phyloP scores from a whole-genome alignment of 2,329 filamentous ascomycete genomes.

The Xylariaceae sp. region DNA sequence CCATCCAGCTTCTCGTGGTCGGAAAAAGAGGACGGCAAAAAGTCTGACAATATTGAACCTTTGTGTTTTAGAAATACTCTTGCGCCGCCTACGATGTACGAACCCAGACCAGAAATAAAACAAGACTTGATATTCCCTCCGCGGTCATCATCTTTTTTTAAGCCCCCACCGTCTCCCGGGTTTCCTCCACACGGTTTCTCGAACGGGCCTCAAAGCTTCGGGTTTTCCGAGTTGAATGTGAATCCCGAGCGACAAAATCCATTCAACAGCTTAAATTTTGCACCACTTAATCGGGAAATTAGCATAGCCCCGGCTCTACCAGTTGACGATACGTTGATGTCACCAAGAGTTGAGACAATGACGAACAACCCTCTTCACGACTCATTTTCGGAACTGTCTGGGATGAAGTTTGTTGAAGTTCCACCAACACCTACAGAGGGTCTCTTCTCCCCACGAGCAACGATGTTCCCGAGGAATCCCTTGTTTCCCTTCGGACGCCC shows the following conservation, averaged over 20 bases:
- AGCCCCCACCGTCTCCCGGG: slow-evolving; percentile 46
- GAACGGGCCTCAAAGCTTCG: slow-evolving; percentile 46
- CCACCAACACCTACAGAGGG: slow-evolving; percentile 58
- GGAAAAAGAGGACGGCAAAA: slow-evolving; percentile 53
- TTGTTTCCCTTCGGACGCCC: slow-evolving; percentile 59
- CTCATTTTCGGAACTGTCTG: slow-evolving; percentile 49
- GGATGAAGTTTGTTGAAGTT: slow-evolving; percentile 59
- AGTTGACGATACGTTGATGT: slow-evolving; percentile 66
- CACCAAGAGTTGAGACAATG: slow-evolving; percentile 74
- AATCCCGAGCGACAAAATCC: slow-evolving; percentile 34
- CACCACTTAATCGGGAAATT: slow-evolving; percentile 42
- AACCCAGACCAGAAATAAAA: slow-evolving; percentile 28
- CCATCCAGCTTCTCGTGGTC: slow-evolving; percentile 68
- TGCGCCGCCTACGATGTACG: slow-evolving; percentile 46
- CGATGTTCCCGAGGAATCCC: slow-evolving; percentile 60
- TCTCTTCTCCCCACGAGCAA: slow-evolving; percentile 59
- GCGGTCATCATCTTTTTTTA: slow-evolving; percentile 39
- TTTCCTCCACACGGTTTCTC: slow-evolving; percentile 50
- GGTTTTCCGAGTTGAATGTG: slow-evolving; percentile 48
- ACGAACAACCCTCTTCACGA: slow-evolving; percentile 69
- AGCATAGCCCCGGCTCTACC: slow-evolving; percentile 44
- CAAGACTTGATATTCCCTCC: slow-evolving; percentile 31
- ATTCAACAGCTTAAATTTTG: slow-evolving; percentile 27
- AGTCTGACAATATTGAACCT: slow-evolving; percentile 46
- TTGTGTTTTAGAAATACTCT: slow-evolving; percentile 47